A percentile compares a stretch with the other conserved stretches of the same genome.
phyloP scores from a whole-genome alignment of 2,329 filamentous ascomycete species.

The Dactylellina parvicollis region DNA sequence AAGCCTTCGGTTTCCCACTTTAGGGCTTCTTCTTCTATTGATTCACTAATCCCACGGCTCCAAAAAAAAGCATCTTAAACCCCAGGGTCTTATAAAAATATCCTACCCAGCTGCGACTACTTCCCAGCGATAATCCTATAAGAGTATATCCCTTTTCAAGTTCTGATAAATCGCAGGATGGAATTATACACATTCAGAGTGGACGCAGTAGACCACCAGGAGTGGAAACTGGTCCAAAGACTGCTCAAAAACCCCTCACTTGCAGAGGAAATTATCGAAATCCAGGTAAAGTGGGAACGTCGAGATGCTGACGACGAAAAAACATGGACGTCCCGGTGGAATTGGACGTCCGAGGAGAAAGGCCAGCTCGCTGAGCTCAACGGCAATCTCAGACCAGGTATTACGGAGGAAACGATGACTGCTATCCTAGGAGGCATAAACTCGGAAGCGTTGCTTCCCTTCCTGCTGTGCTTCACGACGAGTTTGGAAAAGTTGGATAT shows the following conservation, averaged over 20 bases:
- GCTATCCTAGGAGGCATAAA: conserved; percentile 7
- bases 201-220: background rate
- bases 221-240: conserved; percentile 3
- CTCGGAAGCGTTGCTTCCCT: conserved; percentile 22
- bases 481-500: conserved; percentile 14
- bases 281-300: conserved; percentile 15
- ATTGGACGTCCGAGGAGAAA: conserved; percentile 9
- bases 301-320: background rate
- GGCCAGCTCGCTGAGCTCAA: background rate
- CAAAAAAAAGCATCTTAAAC: too few relatives aligned
- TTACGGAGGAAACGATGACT: background rate
- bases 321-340: conserved; percentile 4
- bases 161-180: background rate
- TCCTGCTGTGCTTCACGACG: conserved; percentile 16
- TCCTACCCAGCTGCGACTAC: too few relatives aligned
- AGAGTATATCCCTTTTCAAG: background rate
- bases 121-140: too few relatives aligned
- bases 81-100: too few relatives aligned
- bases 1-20: too few relatives aligned
- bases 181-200: conserved; percentile 20
- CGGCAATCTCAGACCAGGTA: background rate
- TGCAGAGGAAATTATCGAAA: conserved; percentile 1
- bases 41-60: too few relatives aligned
- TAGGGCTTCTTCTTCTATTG: too few relatives aligned
- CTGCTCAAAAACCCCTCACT: conserved; percentile 12